Evolutionary conservation across 768 basidiomycete genomes (phyloP).

Genomic region (Porpolomopsis calyptriformis): DNA sequence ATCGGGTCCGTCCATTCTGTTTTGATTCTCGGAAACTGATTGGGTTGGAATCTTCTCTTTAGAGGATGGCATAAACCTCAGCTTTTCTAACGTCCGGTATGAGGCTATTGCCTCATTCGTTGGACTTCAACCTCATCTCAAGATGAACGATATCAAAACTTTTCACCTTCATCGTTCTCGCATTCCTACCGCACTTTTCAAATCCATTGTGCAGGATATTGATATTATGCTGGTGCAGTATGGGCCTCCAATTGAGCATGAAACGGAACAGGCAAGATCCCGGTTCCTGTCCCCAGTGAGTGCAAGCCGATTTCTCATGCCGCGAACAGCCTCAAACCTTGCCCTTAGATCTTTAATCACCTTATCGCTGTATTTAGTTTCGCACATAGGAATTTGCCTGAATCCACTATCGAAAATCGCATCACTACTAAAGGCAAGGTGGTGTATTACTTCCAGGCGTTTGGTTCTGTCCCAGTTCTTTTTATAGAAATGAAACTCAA

Average conservation of each 20-base stretch:
- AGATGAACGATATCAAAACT: conserved; percentile 7
- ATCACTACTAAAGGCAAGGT: conserved; percentile 12
- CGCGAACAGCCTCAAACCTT: not conserved
- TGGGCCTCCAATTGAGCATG: conserved; percentile 11
- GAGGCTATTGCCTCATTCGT: conserved; percentile 11
- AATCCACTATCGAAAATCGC: conserved; percentile 10
- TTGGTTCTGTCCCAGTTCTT: conserved; percentile 6
- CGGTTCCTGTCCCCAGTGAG: conserved; percentile 13
- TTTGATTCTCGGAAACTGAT: not conserved
- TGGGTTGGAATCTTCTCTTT: not conserved
- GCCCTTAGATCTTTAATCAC: conserved; percentile 15
- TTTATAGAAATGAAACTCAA: conserved; percentile 1
- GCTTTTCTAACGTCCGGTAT: conserved; percentile 8
- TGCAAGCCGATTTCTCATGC: not conserved
- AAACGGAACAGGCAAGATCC: conserved; percentile 13
- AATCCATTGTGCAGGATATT: conserved; percentile 13
- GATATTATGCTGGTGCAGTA: conserved; percentile 15
- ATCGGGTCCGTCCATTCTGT: conserved; percentile 4
- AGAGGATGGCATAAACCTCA: conserved; percentile 4
- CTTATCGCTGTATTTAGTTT: conserved; percentile 10
- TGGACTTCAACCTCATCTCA: conserved; percentile 9
- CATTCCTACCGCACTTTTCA: conserved; percentile 14
- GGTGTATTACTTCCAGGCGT: conserved; percentile 13
- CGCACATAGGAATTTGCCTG: conserved; percentile 12
- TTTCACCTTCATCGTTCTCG: conserved; percentile 15